A percentile compares a stretch with the other conserved stretches of the same genome.
phyloP scores from a whole-genome alignment of 257 asterid species.

The Petunia axillaris region DNA sequence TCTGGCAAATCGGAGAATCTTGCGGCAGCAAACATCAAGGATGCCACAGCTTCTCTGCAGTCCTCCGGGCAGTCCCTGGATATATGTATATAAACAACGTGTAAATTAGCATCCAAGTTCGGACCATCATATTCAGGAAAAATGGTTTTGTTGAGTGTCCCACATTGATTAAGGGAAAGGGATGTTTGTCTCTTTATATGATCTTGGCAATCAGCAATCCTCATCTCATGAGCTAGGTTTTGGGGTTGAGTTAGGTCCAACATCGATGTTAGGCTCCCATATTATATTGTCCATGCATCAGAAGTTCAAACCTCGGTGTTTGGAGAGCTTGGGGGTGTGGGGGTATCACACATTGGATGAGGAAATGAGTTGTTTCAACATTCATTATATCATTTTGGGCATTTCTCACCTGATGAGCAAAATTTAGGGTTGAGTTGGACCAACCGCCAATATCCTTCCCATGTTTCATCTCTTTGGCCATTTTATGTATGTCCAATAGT shows the following conservation, averaged over 20 bases:
- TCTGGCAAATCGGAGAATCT: slow-evolving; percentile 98
- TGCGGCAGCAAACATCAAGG: slow-evolving; percentile 96
- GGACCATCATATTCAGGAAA: background rate
- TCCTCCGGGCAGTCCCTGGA: slow-evolving; percentile 95
- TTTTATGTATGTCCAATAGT: background rate
- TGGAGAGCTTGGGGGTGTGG: no score
- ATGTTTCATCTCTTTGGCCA: background rate
- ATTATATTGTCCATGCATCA: no score
- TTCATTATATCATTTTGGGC: background rate
- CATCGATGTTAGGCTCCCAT: no score
- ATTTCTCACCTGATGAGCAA: background rate
- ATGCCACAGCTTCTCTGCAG: slow-evolving; percentile 86
- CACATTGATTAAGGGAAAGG: background rate
- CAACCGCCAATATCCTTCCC: background rate
- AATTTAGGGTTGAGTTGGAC: background rate
- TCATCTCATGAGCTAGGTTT: background rate
- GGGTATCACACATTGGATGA: background rate
- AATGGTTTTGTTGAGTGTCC: slow-evolving; percentile 6
- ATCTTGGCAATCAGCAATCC: background rate
- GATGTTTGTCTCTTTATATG: background rate
- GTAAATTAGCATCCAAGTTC: background rate
- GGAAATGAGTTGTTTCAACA: background rate
- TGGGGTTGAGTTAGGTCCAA: no score
- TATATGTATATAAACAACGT: slow-evolving; percentile 42
- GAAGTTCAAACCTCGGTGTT: no score